A percentile compares a stretch with the other conserved stretches of the same genome.
Evolutionary conservation across 2,329 filamentous ascomycete species (phyloP).

Genomic region (Verticillium nonalfalfae): DNA sequence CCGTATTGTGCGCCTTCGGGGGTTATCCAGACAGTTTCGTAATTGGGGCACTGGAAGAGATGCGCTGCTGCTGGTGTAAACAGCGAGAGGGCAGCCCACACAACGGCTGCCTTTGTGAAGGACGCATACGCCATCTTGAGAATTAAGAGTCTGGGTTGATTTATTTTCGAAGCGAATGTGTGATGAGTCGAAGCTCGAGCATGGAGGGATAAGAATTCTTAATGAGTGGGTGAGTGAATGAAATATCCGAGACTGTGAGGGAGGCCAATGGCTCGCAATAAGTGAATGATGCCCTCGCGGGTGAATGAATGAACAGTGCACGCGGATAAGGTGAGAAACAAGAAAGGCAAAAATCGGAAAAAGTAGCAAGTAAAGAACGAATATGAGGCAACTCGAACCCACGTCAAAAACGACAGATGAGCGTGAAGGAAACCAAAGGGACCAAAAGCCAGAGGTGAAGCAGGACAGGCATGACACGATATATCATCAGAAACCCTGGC

Average conservation of each 20-base stretch:
- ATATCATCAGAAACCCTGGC: neutral
- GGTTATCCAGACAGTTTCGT: slow-evolving; percentile 5
- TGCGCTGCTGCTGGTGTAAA: slow-evolving; percentile 5
- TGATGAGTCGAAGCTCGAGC: neutral
- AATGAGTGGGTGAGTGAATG: neutral
- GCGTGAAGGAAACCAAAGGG: neutral
- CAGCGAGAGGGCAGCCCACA: slow-evolving; percentile 5
- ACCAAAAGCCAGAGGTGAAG: neutral
- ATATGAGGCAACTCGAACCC: neutral
- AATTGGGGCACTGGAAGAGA: slow-evolving; percentile 8
- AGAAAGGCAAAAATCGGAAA: neutral
- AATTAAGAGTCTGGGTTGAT: neutral
- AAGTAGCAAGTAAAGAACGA: neutral
- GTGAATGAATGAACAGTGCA: too few relatives aligned
- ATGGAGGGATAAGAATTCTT: neutral
- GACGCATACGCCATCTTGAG: neutral
- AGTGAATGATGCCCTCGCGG: too few relatives aligned
- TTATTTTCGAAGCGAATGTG: neutral
- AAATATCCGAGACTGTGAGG: neutral
- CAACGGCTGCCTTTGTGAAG: neutral
- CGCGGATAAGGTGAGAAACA: too few relatives aligned
- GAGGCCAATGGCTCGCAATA: too few relatives aligned
- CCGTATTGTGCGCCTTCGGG: slow-evolving; percentile 9
- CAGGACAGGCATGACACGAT: neutral
- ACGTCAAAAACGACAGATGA: neutral